Evolutionary conservation across 2,329 filamentous ascomycete genomes (phyloP).

Genomic region (Colletotrichum trifolii): DNA sequence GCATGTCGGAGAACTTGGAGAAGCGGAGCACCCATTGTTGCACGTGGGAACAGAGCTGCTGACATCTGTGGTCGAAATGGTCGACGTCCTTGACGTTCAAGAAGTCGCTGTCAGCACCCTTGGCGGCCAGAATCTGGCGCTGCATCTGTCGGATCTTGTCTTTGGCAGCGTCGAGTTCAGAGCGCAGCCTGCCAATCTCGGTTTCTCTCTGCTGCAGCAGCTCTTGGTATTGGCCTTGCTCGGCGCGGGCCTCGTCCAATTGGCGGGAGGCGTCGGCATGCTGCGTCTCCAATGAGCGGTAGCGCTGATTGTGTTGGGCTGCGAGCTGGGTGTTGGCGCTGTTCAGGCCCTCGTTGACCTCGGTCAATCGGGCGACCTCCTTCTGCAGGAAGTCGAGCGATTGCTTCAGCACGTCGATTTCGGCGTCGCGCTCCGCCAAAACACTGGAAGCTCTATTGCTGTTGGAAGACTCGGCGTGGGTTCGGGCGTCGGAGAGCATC

Average conservation of each 20-base stretch:
- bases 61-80: slow-evolving; percentile 93
- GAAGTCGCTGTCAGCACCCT: slow-evolving; percentile 75
- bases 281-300: slow-evolving; percentile 74
- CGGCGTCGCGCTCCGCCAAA: slow-evolving; percentile 83
- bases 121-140: slow-evolving; percentile 66
- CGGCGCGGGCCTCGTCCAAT: slow-evolving; percentile 73
- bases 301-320: slow-evolving; percentile 78
- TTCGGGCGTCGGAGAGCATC: slow-evolving; percentile 69
- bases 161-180: slow-evolving; percentile 80
- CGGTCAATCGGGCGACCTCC: slow-evolving; percentile 82
- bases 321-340: slow-evolving; percentile 82
- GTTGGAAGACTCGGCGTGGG: slow-evolving; percentile 73
- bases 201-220: slow-evolving; percentile 84
- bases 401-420: slow-evolving; percentile 85
- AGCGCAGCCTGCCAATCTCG: slow-evolving; percentile 82
- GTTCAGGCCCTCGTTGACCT: slow-evolving; percentile 83
- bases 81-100: slow-evolving; percentile 87
- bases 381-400: slow-evolving; percentile 83
- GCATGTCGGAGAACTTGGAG: slow-evolving; percentile 96
- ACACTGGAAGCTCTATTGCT: slow-evolving; percentile 75
- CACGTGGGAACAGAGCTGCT: slow-evolving; percentile 93
- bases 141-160: slow-evolving; percentile 66
- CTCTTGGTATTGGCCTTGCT: slow-evolving; percentile 72
- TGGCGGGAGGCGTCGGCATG: slow-evolving; percentile 75
- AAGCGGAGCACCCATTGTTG: slow-evolving; percentile 98